Conservation (phyloP, 305 asterid genomes). For the Fraxinus baroniana region DNA sequence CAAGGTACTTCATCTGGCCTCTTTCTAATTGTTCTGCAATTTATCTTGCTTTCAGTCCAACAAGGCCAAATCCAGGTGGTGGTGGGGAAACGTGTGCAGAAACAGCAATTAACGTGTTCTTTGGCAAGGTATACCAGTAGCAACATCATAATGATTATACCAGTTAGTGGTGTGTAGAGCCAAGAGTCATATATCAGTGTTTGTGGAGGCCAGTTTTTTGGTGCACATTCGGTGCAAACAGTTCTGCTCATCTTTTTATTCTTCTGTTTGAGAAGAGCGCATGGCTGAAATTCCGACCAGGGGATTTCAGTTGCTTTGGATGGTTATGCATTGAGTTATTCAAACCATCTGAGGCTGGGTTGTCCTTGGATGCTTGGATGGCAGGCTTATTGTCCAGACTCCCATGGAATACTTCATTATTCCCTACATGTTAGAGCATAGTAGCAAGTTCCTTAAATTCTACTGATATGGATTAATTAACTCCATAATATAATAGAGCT, state of each 20-base stretch:
- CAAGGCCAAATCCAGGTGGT: conserved; percentile 93
- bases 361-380: conserved; percentile 13
- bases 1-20: neutral
- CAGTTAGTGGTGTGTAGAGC: conserved; percentile 1
- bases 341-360: neutral
- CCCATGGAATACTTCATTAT: neutral
- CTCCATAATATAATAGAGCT: neutral
- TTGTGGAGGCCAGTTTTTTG: neutral
- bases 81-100: conserved; percentile 99
- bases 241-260: neutral
- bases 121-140: conserved; percentile 65
- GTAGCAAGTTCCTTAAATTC: conserved; percentile 1
- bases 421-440: neutral
- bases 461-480: neutral
- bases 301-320: neutral
- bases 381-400: neutral
- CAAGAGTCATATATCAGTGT: neutral
- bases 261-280: neutral
- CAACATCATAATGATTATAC: conserved; percentile 14
- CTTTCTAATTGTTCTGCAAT: conserved; percentile 21
- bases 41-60: conserved; percentile 65
- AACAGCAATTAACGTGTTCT: conserved; percentile 79
- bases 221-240: neutral
- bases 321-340: neutral
- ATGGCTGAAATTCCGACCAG: neutral